These are phyloP conservation scores for Umbelopsis sp. DNA, from an alignment of 371 early-diverging fungal species.

Conservation along the genomic window DNA sequence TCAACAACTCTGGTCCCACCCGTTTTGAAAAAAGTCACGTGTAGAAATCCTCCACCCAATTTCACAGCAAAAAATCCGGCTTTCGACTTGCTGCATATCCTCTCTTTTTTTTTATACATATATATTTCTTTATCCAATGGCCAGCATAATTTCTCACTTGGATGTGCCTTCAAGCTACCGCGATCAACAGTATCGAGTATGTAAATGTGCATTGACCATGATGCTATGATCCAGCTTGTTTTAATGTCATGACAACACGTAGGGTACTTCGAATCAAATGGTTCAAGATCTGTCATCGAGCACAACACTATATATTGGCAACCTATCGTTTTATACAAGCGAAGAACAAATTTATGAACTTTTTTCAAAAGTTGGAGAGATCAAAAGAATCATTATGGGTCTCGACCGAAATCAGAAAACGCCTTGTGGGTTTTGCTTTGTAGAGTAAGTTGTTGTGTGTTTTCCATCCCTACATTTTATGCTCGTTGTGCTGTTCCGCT, in stretches of 20 bases:
- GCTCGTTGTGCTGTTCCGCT: too few relatives aligned
- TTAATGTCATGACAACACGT: background rate
- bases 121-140: background rate
- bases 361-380: constrained; percentile 95
- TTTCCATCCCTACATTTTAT: background rate
- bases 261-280: constrained; percentile 78
- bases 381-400: constrained; percentile 99
- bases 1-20: background rate
- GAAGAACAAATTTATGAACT: constrained; percentile 98
- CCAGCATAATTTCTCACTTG: constrained; percentile 12
- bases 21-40: background rate
- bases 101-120: too few relatives aligned
- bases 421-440: constrained; percentile 99
- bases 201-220: background rate
- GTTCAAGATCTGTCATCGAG: constrained; percentile 68
- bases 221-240: background rate
- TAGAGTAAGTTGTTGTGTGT: constrained; percentile 73
- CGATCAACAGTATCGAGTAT: constrained; percentile 81
- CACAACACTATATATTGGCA: constrained; percentile 96
- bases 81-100: too few relatives aligned
- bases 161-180: constrained; percentile 81
- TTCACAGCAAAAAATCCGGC: background rate
- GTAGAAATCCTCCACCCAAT: background rate
- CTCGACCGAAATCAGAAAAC: constrained; percentile 92
- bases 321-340: constrained; percentile 96